These are phyloP conservation scores for Brassica rapa DNA, from an alignment of 345 rosid genomes.

Conservation along the genomic window DNA sequence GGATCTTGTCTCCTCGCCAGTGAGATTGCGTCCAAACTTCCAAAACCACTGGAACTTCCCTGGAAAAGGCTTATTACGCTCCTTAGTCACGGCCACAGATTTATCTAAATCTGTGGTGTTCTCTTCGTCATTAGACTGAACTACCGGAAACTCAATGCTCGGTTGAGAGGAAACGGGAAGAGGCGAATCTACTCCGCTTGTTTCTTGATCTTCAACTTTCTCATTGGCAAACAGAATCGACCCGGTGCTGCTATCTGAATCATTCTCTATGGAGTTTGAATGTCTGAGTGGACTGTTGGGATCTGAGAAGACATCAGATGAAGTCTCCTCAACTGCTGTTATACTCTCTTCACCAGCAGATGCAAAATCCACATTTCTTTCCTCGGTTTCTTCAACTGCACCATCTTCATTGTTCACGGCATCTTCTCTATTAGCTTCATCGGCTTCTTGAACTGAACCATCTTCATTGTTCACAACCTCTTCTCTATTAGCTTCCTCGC, in stretches of 20 bases:
- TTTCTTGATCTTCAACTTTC: constrained; percentile 45
- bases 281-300: constrained; percentile 56
- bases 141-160: constrained; percentile 37
- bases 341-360: constrained; percentile 51
- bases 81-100: constrained; percentile 42
- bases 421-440: constrained; percentile 21
- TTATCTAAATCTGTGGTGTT: constrained; percentile 37
- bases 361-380: constrained; percentile 37
- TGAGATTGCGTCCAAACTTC: constrained; percentile 70
- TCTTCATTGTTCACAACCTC: constrained; percentile 25
- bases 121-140: constrained; percentile 36
- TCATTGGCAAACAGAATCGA: constrained; percentile 56
- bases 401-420: constrained; percentile 22
- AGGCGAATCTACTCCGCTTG: constrained; percentile 44
- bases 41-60: constrained; percentile 94
- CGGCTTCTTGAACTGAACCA: constrained; percentile 14
- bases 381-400: constrained; percentile 25
- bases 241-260: constrained; percentile 58
- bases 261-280: constrained; percentile 60
- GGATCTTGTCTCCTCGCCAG: constrained; percentile 53
- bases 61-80: constrained; percentile 50
- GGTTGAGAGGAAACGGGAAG: constrained; percentile 62
- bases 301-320: constrained; percentile 51
- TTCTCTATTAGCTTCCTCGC: constrained; percentile 20
- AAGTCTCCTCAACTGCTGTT: constrained; percentile 57